Evolutionary conservation across 306 rosid species (phyloP).

Genomic region (Sesbania bispinosa): DNA sequence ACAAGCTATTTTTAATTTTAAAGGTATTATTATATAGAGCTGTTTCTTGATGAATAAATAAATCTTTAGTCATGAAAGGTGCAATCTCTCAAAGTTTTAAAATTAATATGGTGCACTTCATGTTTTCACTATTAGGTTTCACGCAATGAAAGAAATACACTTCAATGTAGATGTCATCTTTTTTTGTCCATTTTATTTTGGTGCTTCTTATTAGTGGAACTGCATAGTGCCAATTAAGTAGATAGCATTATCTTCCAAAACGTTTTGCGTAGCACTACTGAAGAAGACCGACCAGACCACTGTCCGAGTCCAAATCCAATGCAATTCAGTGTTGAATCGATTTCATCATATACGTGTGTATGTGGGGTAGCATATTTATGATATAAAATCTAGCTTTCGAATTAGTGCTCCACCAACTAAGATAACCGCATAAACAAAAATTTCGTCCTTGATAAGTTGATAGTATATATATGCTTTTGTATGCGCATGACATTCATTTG

Average conservation of each 20-base stretch:
- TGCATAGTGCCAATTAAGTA: neutral
- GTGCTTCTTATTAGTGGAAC: conserved; percentile 1
- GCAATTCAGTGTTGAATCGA: neutral
- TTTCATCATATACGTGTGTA: neutral
- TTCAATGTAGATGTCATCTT: neutral
- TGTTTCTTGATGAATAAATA: no score
- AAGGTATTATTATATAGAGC: no score
- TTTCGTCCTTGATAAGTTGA: no score
- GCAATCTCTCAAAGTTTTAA: neutral
- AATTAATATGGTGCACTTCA: neutral
- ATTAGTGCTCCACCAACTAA: conserved; percentile 42
- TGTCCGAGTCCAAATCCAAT: neutral
- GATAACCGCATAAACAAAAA: neutral
- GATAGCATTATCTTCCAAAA: conserved; percentile 4
- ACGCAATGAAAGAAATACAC: neutral
- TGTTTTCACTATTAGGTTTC: neutral
- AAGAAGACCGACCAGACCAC: conserved; percentile 1
- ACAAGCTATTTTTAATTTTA: no score
- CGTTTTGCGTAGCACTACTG: no score
- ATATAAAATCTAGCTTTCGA: neutral
- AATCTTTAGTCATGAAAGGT: no score
- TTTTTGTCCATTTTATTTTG: neutral
- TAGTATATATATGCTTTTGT: neutral
- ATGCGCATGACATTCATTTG: conserved; percentile 20
- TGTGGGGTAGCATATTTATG: neutral